phyloP scores from a whole-genome alignment of 2,329 filamentous ascomycete genomes.

The Exophiala sp. region DNA sequence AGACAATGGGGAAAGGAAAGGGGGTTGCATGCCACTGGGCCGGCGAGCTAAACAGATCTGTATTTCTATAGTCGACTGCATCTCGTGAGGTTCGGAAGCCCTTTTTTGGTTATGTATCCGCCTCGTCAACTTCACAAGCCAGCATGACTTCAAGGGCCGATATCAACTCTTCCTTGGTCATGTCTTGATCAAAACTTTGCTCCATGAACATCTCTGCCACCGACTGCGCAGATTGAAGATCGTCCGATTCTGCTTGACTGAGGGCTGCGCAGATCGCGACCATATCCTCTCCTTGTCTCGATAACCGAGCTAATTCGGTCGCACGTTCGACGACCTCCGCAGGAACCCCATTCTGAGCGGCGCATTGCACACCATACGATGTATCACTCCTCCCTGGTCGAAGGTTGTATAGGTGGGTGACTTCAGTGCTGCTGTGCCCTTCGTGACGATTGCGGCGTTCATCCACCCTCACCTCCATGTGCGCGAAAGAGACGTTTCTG shows the following conservation, averaged over 20 bases:
- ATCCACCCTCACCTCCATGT: slow-evolving; percentile 53
- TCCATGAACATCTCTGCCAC: slow-evolving; percentile 21
- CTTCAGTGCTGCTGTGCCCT: slow-evolving; percentile 45
- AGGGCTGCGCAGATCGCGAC: slow-evolving; percentile 64
- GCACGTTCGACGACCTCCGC: slow-evolving; percentile 66
- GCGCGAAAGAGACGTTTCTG: slow-evolving; percentile 47
- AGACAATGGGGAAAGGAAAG: slow-evolving; percentile 54
- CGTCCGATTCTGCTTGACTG: slow-evolving; percentile 56
- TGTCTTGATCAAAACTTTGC: slow-evolving; percentile 17
- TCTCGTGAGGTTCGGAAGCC: too few relatives aligned
- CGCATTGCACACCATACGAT: slow-evolving; percentile 82
- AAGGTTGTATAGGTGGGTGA: slow-evolving; percentile 64
- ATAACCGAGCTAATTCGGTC: slow-evolving; percentile 62
- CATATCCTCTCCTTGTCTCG: slow-evolving; percentile 69
- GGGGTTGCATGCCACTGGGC: slow-evolving; percentile 29
- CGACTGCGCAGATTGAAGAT: slow-evolving; percentile 58
- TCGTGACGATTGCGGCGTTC: neutral
- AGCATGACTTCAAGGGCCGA: slow-evolving; percentile 14
- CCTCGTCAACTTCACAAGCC: slow-evolving; percentile 1
- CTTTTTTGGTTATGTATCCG: too few relatives aligned
- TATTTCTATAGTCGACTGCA: too few relatives aligned
- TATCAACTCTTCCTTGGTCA: slow-evolving; percentile 13
- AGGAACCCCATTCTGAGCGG: slow-evolving; percentile 78
- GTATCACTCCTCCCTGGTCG: slow-evolving; percentile 62
- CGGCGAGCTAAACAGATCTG: slow-evolving; percentile 6